Evolutionary conservation across 768 basidiomycete genomes (phyloP).

Genomic region (Gautieria morchelliformis): DNA sequence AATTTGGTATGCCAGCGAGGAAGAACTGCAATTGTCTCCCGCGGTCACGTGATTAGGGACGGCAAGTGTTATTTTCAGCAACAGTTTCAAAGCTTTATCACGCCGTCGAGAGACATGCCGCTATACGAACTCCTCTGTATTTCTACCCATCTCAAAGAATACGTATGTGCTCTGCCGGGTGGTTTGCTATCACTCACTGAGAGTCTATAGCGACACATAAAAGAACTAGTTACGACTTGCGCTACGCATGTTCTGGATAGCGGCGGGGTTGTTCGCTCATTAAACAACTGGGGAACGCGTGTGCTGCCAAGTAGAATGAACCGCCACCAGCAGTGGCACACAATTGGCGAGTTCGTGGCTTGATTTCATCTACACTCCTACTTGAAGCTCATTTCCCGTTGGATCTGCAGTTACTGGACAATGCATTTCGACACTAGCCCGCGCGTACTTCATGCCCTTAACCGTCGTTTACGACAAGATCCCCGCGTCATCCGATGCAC

Average conservation of each 20-base stretch:
- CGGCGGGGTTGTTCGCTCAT: constrained; percentile 75
- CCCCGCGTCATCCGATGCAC: constrained; percentile 81
- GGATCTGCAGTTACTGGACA: constrained; percentile 66
- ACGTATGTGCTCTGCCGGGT: constrained; percentile 36
- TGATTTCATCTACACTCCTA: background rate
- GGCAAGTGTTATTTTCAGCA: background rate
- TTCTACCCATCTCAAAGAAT: constrained; percentile 63
- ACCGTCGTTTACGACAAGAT: constrained; percentile 60
- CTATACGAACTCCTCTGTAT: constrained; percentile 86
- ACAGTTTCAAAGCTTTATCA: background rate
- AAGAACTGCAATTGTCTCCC: background rate
- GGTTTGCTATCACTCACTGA: background rate
- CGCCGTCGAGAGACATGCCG: constrained; percentile 43
- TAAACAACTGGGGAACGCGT: constrained; percentile 66
- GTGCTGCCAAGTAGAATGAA: constrained; percentile 70
- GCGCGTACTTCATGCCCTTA: constrained; percentile 51
- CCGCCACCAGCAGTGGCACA: constrained; percentile 44
- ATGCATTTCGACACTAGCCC: constrained; percentile 87
- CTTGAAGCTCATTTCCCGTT: background rate
- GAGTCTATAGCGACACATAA: constrained; percentile 56
- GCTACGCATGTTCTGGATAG: constrained; percentile 61
- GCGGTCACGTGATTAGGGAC: constrained; percentile 1
- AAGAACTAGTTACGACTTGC: constrained; percentile 61
- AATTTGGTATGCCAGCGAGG: constrained; percentile 8
- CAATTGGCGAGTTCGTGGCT: constrained; percentile 64